Evolutionary conservation across 768 basidiomycete species (phyloP), one percentile per base, ranked within the genome.

Genomic region (Auricularia cornea): DNA sequence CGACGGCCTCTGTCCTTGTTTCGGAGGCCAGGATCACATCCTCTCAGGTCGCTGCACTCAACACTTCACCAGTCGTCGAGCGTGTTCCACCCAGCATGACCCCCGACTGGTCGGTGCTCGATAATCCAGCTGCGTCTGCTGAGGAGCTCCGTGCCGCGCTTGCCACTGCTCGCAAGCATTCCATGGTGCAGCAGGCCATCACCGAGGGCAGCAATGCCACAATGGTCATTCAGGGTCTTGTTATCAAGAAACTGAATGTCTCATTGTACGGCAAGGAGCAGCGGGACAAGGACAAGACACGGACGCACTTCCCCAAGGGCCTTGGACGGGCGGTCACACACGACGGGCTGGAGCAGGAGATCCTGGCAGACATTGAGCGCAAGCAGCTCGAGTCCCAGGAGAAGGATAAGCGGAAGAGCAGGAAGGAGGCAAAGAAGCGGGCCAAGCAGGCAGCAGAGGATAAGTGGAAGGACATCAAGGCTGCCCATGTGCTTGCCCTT

Each of bases 1-100:
- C 64, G 31, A 71, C 72, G 32, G 71, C 67, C 11, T 68, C 68
- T 3, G 71, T 72, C 62, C 66, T 75, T 0, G 65, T 74, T 8
- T 62, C 64, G 14, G 64, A 70, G 41, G 59, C 61, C 6, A 52
- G 54, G 6, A 35, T 71, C 10, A 66, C 65, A 5, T 64, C 64
- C 20, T 16, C 54, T n/a, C 33, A 59, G 31, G 29, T 44, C 0
- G 48, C 20, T 52, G 28, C 2, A 18, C 48, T 52, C 48, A 44
- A 68, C 31, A 5, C 59, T 3, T 1, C 32, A 0, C 69, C 71
- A 0, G 63, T 67, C 3, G 61, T 70, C 35, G 66, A 71, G 40
- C 26, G 28, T 1, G 60, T 31, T 12, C 69, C 60, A 20, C 54
- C 30, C 30, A 38, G 63, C 5, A 52, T 64, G 6, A 29, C 54